These are phyloP conservation scores for Biancaea sappan DNA, from an alignment of 306 rosid species.

Conservation along the genomic window DNA sequence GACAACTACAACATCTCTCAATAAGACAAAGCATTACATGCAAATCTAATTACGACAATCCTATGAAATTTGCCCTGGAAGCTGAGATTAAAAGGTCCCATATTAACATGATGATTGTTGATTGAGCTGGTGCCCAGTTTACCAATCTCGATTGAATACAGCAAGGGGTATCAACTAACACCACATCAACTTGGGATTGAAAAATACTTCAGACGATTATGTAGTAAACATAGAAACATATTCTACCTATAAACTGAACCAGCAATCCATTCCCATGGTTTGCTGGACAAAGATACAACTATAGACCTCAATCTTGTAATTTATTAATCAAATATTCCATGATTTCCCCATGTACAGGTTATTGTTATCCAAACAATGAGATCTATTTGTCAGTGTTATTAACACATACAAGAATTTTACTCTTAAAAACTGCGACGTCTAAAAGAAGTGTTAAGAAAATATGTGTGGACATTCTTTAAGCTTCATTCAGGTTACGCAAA, in stretches of 20 bases:
- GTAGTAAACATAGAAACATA: background rate
- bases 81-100: background rate
- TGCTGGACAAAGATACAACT: no score
- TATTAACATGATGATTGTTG: background rate
- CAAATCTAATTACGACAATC: background rate
- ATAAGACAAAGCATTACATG: background rate
- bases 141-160: background rate
- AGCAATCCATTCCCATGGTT: no score
- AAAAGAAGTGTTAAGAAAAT: no score
- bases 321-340: background rate
- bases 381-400: background rate
- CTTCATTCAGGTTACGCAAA: no score
- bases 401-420: background rate
- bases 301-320: background rate
- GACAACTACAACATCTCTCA: background rate
- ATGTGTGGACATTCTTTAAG: no score
- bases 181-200: background rate
- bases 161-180: background rate
- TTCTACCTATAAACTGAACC: background rate
- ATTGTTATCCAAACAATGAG: background rate
- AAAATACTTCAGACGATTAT: background rate
- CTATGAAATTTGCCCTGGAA: background rate
- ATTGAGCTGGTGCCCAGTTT: background rate
- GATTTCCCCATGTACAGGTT: background rate
- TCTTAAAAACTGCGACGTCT: no score